Conservation (phyloP, 2,329 filamentous ascomycete species). For the Hortaea werneckii region DNA sequence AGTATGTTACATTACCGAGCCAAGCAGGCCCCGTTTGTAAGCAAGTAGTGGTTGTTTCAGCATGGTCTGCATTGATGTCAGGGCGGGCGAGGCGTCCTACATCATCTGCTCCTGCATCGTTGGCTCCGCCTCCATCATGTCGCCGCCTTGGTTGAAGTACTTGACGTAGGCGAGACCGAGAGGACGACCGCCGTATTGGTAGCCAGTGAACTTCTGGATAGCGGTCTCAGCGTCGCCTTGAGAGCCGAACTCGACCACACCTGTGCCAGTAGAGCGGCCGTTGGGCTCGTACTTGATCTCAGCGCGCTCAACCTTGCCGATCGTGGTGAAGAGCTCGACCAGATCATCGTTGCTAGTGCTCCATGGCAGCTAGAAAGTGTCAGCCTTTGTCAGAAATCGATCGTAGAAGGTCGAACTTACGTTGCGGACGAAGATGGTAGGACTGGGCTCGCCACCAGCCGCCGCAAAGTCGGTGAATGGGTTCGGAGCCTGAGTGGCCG, state of each 20-base stretch:
- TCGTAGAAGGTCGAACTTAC: constrained; percentile 47
- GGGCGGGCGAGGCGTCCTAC: constrained; percentile 36
- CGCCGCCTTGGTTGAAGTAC: constrained; percentile 62
- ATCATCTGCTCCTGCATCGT: constrained; percentile 89
- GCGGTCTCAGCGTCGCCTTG: constrained; percentile 80
- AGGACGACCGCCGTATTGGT: constrained; percentile 91
- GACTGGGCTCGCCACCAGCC: constrained; percentile 70
- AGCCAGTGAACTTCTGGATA: constrained; percentile 94
- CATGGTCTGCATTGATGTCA: no score
- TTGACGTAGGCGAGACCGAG: constrained; percentile 90
- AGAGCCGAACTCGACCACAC: constrained; percentile 88
- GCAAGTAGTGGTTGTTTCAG: no score
- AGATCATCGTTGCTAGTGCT: constrained; percentile 98
- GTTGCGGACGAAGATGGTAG: constrained; percentile 91
- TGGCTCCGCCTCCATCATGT: constrained; percentile 57
- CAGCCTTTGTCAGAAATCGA: constrained; percentile 15
- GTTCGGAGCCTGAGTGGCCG: constrained; percentile 58
- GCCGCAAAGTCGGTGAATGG: constrained; percentile 90
- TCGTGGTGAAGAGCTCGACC: constrained; percentile 91
- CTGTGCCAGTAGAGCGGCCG: constrained; percentile 85
- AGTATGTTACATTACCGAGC: no score
- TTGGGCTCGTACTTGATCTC: constrained; percentile 98
- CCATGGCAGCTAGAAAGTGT: constrained; percentile 68
- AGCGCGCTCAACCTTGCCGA: constrained; percentile 95
- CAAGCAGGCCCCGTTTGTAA: no score